Conservation (phyloP, 129 eudicot species). For the Flaveria linearis region DNA sequence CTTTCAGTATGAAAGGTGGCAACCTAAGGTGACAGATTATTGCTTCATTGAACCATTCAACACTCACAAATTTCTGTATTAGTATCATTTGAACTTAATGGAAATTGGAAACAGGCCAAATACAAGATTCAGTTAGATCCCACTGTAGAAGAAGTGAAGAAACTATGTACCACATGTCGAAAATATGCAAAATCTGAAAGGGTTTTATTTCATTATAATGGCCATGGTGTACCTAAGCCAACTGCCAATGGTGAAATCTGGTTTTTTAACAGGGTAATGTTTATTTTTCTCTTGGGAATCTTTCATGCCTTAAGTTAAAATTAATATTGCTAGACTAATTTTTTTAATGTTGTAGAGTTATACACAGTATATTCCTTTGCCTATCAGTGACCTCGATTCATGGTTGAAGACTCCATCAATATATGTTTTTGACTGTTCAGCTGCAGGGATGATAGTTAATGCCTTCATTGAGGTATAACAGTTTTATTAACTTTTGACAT, state of each 20-base stretch:
- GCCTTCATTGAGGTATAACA: conserved; percentile 84
- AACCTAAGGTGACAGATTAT: conserved; percentile 70
- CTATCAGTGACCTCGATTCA: conserved; percentile 83
- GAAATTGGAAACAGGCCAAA: conserved; percentile 63
- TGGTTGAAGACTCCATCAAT: conserved; percentile 97
- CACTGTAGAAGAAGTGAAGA: conserved; percentile 94
- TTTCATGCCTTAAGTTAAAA: background rate
- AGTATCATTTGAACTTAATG: conserved; percentile 13
- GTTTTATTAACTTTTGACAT: background rate
- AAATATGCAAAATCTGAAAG: conserved; percentile 91
- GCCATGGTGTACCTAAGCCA: conserved; percentile 99
- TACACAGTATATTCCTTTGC: conserved; percentile 94
- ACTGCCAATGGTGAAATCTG: conserved; percentile 95
- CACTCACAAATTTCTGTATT: background rate
- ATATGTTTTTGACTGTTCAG: conserved; percentile 97
- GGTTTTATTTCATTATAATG: conserved; percentile 93
- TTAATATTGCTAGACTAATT: conserved; percentile 12
- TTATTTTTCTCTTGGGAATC: background rate
- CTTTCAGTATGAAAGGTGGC: conserved; percentile 96
- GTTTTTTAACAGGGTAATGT: conserved; percentile 82
- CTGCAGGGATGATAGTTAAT: conserved; percentile 92
- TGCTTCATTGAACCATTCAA: conserved; percentile 17
- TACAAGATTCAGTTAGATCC: conserved; percentile 87
- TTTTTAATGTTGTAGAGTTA: conserved; percentile 61
- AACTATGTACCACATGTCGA: conserved; percentile 89